Percentiles rank a stretch among this genome's conserved stretches.
Conservation (phyloP, 1,139 yeast genomes). For the Hanseniaspora sp. region DNA sequence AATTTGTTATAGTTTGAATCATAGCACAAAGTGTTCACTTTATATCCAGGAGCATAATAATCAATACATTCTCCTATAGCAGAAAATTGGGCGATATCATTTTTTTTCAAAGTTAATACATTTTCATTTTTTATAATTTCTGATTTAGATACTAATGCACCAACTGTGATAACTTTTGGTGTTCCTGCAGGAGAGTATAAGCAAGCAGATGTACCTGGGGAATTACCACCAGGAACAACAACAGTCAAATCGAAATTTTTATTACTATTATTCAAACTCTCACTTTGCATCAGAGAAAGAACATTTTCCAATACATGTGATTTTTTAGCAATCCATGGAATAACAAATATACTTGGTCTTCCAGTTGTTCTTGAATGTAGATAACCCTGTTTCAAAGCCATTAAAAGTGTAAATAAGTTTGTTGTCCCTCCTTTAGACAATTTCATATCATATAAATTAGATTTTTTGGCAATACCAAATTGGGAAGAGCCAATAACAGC, state of each 20-base stretch:
- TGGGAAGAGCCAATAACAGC: conserved; percentile 51
- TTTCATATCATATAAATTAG: conserved; percentile 48
- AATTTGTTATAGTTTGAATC: conserved; percentile 14
- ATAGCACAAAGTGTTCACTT: conserved; percentile 35
- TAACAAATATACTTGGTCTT: conserved; percentile 46
- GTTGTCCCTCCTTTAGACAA: conserved; percentile 44
- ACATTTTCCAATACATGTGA: conserved; percentile 5
- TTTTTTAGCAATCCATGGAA: conserved; percentile 41
- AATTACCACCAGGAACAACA: conserved; percentile 59
- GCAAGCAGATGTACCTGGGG: conserved; percentile 48
- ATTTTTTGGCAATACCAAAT: conserved; percentile 57
- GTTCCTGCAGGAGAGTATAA: conserved; percentile 43
- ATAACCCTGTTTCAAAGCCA: conserved; percentile 37
- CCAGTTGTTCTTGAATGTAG: conserved; percentile 33
- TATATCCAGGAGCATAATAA: conserved; percentile 51
- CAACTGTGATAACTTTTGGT: conserved; percentile 49
- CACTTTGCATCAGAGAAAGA: too few relatives aligned
- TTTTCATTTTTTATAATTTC: background rate
- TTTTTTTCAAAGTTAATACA: conserved; percentile 34
- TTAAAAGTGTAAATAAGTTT: conserved; percentile 39
- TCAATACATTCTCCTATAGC: conserved; percentile 58
- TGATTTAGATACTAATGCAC: conserved; percentile 30
- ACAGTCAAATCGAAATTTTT: conserved; percentile 29
- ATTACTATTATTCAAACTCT: background rate
- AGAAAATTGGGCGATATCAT: conserved; percentile 42